Conservation (phyloP, 192 early-diverging fungal species). For the Linnemannia exigua region DNA sequence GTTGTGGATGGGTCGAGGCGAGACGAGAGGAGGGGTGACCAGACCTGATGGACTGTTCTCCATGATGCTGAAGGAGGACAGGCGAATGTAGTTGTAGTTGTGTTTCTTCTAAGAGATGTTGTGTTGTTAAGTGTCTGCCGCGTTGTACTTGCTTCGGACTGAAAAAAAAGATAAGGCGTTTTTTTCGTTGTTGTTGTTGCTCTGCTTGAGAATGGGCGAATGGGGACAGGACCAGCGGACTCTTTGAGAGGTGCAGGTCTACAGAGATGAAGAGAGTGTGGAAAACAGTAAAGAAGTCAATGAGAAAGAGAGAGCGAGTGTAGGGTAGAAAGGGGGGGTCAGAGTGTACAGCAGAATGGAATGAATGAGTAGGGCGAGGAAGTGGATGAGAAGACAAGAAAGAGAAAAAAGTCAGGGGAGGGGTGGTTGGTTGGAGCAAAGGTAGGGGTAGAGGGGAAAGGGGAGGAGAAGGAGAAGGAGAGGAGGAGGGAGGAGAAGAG, state of each 20-base stretch:
- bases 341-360: no score
- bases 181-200: no score
- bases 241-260: no score
- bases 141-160: no score
- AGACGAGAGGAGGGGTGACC: slow-evolving; percentile 53
- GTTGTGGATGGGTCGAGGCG: slow-evolving; percentile 53
- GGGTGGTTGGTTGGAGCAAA: not conserved
- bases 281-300: no score
- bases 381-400: not conserved
- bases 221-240: no score
- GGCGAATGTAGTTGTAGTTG: not conserved
- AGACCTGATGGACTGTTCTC: slow-evolving; percentile 45
- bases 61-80: slow-evolving; percentile 19
- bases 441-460: not conserved
- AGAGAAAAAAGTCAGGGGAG: not conserved
- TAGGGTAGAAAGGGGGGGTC: no score
- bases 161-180: no score
- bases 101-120: no score
- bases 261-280: no score
- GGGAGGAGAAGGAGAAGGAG: not conserved
- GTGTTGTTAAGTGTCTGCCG: not conserved
- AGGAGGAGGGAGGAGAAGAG: not conserved
- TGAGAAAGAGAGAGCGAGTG: no score
- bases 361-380: not conserved
- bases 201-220: no score